Conservation (phyloP, 352 stramenopile species). For the Pythium volutum region DNA sequence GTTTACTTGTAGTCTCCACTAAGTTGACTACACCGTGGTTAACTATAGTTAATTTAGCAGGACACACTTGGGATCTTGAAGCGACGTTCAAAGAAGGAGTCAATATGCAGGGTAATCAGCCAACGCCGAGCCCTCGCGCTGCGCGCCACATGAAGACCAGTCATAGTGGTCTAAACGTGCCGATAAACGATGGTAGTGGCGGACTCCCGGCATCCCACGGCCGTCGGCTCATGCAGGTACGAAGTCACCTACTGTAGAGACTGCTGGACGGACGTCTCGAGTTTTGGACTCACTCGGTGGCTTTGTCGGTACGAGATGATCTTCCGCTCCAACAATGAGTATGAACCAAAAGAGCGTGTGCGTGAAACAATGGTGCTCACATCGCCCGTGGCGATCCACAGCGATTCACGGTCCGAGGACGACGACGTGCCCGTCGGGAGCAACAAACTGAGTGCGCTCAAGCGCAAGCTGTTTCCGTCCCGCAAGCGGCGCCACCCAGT, state of each 20-base stretch:
- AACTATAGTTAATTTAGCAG: neutral
- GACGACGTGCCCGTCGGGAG: constrained; percentile 1
- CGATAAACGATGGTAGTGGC: neutral
- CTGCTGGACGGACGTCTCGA: too few species aligned
- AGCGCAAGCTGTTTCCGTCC: constrained; percentile 55
- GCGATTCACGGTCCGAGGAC: neutral
- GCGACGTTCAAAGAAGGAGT: neutral
- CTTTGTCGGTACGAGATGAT: constrained; percentile 39
- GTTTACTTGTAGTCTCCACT: neutral
- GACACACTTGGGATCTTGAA: neutral
- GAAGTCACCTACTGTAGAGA: too few species aligned
- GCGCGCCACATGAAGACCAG: neutral
- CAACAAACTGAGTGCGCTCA: constrained; percentile 45
- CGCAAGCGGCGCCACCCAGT: constrained; percentile 42
- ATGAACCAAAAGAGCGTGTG: neutral
- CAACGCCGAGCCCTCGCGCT: neutral
- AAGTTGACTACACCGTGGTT: neutral
- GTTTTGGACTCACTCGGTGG: too few species aligned
- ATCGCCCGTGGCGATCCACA: constrained; percentile 4
- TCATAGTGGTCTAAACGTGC: neutral
- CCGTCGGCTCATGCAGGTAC: constrained; percentile 8
- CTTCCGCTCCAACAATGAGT: constrained; percentile 34
- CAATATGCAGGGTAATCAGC: constrained; percentile 1
- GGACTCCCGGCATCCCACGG: constrained; percentile 1
- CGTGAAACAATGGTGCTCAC: constrained; percentile 1